Base-by-base conservation (phyloP, 2,329 filamentous ascomycete species). In the Monilinia fructicola region DNA sequence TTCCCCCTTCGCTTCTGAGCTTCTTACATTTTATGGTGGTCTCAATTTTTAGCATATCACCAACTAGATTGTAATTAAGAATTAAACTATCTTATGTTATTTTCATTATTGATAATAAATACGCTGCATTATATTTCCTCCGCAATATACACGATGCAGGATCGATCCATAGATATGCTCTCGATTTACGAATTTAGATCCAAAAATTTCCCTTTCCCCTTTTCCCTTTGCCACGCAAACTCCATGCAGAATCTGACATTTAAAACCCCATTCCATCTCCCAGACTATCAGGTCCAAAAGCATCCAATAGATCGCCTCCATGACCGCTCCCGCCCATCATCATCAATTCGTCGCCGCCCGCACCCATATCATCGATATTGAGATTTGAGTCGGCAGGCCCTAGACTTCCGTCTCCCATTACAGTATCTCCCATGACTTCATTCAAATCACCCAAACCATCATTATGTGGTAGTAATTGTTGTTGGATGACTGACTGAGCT, bases 221-320 rank as follows among this genome's bases (percentile, higher is more conserved):
- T 60, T 31, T n/a, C 42, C 42, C 16, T 42, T 50, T 21, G 7
- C 40, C 31, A 60, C 46, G 44, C 23, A 44, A 58, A 48, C 12
- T 35, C 42, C 63, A 28, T 38, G 18, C 26, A 65, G 14, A 21
- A 35, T 44, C 31, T 2, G 31, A 62, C 26, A 9, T 62, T 31
- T 64, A 70, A 61, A 72, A 72, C 18, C 70, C 70, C 71, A 72
- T 71, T 38, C 68, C 69, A 67, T 72, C 69, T 46, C 65, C 67
- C 38, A 71, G 58, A 38, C 65, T 67, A 54, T 65, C 64, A 5
- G 63, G 54, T n/a, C 71, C 67, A 69, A 71, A 70, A 31, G 67
- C 52, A 67, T 62, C 67, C 42, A 68, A 60, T 44, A 71, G 35
- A 44, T 69, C 69, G 10, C 53, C 54, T 26, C 67, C 62, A 26